Percentiles rank a stretch among this genome's conserved stretches.
Conservation (phyloP, 768 basidiomycete species). For the Podaxis sp. region DNA sequence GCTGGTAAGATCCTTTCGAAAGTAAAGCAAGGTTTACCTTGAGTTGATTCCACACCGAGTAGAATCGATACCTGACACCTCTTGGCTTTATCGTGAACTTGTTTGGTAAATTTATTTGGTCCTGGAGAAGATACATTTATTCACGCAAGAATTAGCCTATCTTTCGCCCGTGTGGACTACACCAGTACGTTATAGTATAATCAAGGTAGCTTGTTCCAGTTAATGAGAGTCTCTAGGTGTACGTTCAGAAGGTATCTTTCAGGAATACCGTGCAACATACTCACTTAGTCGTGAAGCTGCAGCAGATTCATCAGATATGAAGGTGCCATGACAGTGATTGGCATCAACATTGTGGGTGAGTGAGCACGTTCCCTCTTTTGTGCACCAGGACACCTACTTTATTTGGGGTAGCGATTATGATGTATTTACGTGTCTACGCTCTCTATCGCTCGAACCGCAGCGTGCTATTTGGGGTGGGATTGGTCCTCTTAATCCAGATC, state of each 20-base stretch:
- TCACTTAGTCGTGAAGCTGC: conserved; percentile 30
- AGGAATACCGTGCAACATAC: neutral
- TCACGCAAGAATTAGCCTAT: conserved; percentile 30
- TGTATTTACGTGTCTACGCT: conserved; percentile 48
- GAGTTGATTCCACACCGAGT: neutral
- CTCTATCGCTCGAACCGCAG: conserved; percentile 31
- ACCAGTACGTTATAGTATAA: conserved; percentile 26
- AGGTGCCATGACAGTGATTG: conserved; percentile 50
- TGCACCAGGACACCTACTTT: too few species aligned
- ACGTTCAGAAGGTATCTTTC: neutral
- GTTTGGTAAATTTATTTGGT: conserved; percentile 28
- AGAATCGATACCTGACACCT: conserved; percentile 68
- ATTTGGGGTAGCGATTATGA: conserved; percentile 39
- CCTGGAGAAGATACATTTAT: neutral
- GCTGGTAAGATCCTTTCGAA: conserved; percentile 27
- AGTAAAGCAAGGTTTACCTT: neutral
- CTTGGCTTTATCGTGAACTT: conserved; percentile 61
- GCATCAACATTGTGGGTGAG: conserved; percentile 45
- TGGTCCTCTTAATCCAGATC: conserved; percentile 42
- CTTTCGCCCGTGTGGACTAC: conserved; percentile 36
- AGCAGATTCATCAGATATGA: conserved; percentile 46
- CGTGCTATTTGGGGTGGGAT: conserved; percentile 25
- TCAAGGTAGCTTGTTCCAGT: neutral
- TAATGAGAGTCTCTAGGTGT: conserved; percentile 1
- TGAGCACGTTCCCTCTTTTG: neutral